A percentile compares a stretch with the other conserved stretches of the same genome.
phyloP scores from a whole-genome alignment of 1,284 basidiomycete genomes.

The Phaffia rhodozyma region DNA sequence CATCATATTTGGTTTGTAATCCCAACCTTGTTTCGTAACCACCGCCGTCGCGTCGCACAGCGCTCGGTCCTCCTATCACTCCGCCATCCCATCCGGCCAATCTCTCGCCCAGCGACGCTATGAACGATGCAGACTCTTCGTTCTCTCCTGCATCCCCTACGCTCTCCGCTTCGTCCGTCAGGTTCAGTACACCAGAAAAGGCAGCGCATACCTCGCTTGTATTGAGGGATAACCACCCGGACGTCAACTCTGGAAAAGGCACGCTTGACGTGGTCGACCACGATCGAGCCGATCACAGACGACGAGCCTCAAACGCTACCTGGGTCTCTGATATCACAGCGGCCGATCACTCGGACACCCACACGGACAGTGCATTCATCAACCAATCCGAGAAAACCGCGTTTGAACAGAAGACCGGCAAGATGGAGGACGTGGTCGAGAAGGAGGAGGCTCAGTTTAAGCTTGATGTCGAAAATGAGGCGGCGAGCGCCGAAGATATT shows the following conservation, averaged over 20 bases:
- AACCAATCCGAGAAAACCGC: neutral
- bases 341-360: neutral
- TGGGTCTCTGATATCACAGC: neutral
- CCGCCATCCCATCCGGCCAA: no score
- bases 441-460: conserved; percentile 26
- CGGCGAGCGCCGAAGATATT: conserved; percentile 19
- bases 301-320: no score
- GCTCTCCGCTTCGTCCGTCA: no score
- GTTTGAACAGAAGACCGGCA: conserved; percentile 21
- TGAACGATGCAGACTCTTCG: no score
- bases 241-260: conserved; percentile 44
- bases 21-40: no score
- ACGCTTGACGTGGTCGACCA: conserved; percentile 39
- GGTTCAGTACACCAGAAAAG: no score
- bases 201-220: conserved; percentile 36
- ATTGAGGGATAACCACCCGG: conserved; percentile 58
- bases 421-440: conserved; percentile 21
- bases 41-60: no score
- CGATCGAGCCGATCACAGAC: neutral
- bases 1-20: no score
- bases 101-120: no score
- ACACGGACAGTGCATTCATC: no score
- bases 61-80: no score
- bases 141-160: no score
- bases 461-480: conserved; percentile 16